Conservation (phyloP, 2,329 filamentous ascomycete genomes). For the Cadophora malorum region DNA sequence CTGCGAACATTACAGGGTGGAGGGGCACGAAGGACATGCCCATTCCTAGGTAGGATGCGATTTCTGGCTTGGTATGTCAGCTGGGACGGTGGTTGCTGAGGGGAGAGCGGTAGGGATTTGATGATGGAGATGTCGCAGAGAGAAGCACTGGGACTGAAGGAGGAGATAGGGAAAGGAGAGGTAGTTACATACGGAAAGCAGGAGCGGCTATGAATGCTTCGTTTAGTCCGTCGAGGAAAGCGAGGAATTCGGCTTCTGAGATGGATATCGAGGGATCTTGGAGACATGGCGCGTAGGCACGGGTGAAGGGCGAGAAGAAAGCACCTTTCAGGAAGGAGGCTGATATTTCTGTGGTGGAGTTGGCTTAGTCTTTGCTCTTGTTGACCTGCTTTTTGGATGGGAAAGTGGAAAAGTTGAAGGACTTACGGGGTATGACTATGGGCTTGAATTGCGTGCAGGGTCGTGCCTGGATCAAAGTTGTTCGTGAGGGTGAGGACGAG, state of each 20-base stretch:
- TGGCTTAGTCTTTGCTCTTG: background rate
- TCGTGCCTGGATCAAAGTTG: too few species aligned
- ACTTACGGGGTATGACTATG: too few species aligned
- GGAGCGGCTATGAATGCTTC: background rate
- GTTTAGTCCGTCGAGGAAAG: background rate
- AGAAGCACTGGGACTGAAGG: too few species aligned
- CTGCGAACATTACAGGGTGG: background rate
- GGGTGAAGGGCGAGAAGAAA: background rate
- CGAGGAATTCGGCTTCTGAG: background rate
- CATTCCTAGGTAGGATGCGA: background rate
- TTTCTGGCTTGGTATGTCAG: background rate
- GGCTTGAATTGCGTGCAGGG: too few species aligned
- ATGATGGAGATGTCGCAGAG: too few species aligned
- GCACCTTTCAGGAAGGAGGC: background rate
- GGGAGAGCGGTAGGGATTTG: too few species aligned
- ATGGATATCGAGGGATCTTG: background rate
- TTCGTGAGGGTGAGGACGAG: too few species aligned
- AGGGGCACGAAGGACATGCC: background rate
- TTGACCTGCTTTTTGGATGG: background rate
- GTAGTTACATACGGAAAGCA: background rate
- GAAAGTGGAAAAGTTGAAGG: background rate
- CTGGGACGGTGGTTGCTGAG: background rate
- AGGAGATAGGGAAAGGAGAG: too few species aligned
- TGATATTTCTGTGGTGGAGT: background rate
- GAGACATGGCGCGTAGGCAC: background rate